Base-by-base conservation (phyloP, 257 asterid genomes). In the Ilex asprella region DNA sequence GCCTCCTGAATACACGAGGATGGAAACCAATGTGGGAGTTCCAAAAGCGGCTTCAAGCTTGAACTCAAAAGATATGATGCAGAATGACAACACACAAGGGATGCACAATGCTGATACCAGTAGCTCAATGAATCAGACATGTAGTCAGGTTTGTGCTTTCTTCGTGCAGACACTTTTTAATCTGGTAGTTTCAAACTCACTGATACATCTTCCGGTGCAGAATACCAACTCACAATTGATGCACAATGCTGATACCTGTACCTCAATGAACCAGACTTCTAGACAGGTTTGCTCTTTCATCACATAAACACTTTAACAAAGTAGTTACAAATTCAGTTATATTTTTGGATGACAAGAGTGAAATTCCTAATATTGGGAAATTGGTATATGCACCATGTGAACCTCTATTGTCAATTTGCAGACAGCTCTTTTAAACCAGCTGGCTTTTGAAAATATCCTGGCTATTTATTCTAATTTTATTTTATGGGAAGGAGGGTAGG, bases 131-230 rank as follows among this genome's bases (percentile, higher is more conserved):
- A 63, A 75, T 61, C 67, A 63, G 55, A 60, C 67, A 30, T 62
- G 84, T 32, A 68, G 67, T 69, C 81, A 79, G 97, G 97, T 91
- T 74, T 64, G 81, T 68, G 43, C 64, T 59, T 11, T 46, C n/a
- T 2, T 10, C 52, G 3, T 3, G 10, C 11, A 10, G 3, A 14
- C 13, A 46, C 3, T 46, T 46, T 46, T 46, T 11, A 1, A 10
- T 3, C n/a, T 2, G 10, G 52, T 10, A 46, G 13, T 46, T 21
- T 21, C 15, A 46, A 46, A 46, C n/a, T 46, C 14, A 2, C n/a
- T 6, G 4, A 10, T 10, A 46, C 3, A 46, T 10, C 14, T 10
- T 46, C 52, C 10, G 52, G 14, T 14, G 13, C 3, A 10, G 10
- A 46, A 46, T 10, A 6, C 10, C 47, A 68, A 68, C 68, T 56